Conservation (phyloP, 805 yeast genomes). For the Candida adriatica region DNA sequence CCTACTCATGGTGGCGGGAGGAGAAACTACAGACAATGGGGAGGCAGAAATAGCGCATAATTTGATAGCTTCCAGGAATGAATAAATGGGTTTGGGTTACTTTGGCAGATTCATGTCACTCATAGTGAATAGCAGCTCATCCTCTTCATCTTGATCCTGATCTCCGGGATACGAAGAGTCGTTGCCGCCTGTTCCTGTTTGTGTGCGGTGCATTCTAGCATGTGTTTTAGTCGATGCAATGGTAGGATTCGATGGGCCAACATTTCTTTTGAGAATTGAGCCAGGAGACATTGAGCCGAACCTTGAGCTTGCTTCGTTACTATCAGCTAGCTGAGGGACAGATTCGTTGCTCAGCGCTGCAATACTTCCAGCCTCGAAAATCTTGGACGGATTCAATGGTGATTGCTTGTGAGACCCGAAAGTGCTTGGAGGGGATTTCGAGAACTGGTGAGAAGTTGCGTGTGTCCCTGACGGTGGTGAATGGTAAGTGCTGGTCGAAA, state of each 20-base stretch:
- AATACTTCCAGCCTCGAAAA: conserved; percentile 20
- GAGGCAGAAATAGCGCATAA: conserved; percentile 10
- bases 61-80: background rate
- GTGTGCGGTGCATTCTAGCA: conserved; percentile 23
- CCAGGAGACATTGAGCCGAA: conserved; percentile 17
- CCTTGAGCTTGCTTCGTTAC: conserved; percentile 12
- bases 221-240: conserved; percentile 26
- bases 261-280: conserved; percentile 11
- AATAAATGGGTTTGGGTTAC: conserved; percentile 1
- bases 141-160: conserved; percentile 46
- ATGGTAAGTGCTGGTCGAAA: conserved; percentile 38
- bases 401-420: conserved; percentile 10
- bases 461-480: conserved; percentile 12
- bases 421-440: conserved; percentile 10
- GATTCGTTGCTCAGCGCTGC: conserved; percentile 18
- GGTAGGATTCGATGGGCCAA: conserved; percentile 27
- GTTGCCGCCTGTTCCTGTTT: background rate
- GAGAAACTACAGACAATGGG: conserved; percentile 2
- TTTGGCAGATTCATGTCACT: conserved; percentile 58
- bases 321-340: conserved; percentile 6
- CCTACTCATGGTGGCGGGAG: conserved; percentile 6
- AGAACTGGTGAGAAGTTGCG: conserved; percentile 1
- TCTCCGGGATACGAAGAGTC: conserved; percentile 9
- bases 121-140: conserved; percentile 63
- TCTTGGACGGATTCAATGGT: conserved; percentile 23